phyloP scores from a whole-genome alignment of 2,329 filamentous ascomycete species.

The Trichoderma atroviride region DNA sequence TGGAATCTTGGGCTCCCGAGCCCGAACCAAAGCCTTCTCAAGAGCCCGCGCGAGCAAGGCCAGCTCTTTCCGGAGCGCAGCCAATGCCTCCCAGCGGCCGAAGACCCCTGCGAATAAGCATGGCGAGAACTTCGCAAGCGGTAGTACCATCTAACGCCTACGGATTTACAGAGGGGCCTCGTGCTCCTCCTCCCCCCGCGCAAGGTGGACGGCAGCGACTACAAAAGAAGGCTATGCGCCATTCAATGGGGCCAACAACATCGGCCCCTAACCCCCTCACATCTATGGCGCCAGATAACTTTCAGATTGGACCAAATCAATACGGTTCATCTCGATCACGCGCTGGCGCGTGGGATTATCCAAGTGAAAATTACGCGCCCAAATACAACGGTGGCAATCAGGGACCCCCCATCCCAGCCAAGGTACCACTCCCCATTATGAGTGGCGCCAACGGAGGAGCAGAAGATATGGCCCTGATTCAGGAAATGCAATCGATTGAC shows the following conservation, averaged over 20 bases:
- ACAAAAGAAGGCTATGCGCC: constrained; percentile 62
- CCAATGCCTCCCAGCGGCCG: constrained; percentile 55
- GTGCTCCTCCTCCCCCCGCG: constrained; percentile 38
- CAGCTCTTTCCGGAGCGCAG: constrained; percentile 56
- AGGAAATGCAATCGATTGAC: constrained; percentile 71
- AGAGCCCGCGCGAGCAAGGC: constrained; percentile 43
- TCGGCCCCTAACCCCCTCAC: constrained; percentile 53
- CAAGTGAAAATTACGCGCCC: constrained; percentile 55
- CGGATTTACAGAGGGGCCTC: constrained; percentile 38
- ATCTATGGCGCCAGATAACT: constrained; percentile 56
- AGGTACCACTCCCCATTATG: constrained; percentile 61
- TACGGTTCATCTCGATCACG: constrained; percentile 44
- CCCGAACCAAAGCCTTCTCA: constrained; percentile 57
- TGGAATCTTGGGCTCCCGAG: constrained; percentile 77
- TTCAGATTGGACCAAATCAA: constrained; percentile 48
- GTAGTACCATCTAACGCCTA: constrained; percentile 39
- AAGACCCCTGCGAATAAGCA: constrained; percentile 53
- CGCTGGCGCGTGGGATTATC: constrained; percentile 56
- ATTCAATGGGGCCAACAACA: constrained; percentile 44
- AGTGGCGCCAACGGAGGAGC: constrained; percentile 47
- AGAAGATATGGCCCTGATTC: constrained; percentile 63
- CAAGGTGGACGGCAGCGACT: constrained; percentile 58
- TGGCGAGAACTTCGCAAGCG: constrained; percentile 51
- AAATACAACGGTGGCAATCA: constrained; percentile 41
- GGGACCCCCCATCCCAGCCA: constrained; percentile 68